Percentiles rank a stretch among this genome's conserved stretches.
These are phyloP conservation scores for Pelargonium hybrid DNA, from an alignment of 441 rosid species.

Conservation along the genomic window DNA sequence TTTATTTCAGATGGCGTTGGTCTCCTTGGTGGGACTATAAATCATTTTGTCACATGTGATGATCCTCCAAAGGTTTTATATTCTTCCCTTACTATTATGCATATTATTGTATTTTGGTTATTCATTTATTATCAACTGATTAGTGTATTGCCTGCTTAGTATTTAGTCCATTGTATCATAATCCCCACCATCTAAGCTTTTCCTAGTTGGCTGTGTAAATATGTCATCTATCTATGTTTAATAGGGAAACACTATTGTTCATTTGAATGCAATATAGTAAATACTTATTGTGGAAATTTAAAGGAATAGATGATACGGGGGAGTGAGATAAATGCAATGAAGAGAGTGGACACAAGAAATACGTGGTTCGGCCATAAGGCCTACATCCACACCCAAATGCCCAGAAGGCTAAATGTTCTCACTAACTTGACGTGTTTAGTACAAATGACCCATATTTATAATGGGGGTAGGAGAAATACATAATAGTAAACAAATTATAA, in stretches of 20 bases:
- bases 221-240: neutral
- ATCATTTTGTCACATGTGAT: constrained; percentile 46
- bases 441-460: too few relatives aligned
- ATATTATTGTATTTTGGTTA: neutral
- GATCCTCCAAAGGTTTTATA: constrained; percentile 81
- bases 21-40: constrained; percentile 87
- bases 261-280: neutral
- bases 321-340: too few relatives aligned
- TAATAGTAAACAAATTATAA: too few relatives aligned
- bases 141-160: neutral
- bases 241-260: neutral
- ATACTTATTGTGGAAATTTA: too few relatives aligned
- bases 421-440: too few relatives aligned
- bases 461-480: too few relatives aligned
- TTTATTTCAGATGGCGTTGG: constrained; percentile 76
- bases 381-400: too few relatives aligned
- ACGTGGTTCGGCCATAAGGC: too few relatives aligned
- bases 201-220: neutral
- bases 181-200: neutral
- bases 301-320: too few relatives aligned
- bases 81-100: constrained; percentile 16
- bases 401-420: too few relatives aligned
- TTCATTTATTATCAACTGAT: neutral
- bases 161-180: neutral
- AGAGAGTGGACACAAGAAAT: too few relatives aligned